Evolutionary conservation across 306 rosid genomes (phyloP), one percentile per base, ranked within the genome.

Genomic region (Vachellia pachyceras): DNA sequence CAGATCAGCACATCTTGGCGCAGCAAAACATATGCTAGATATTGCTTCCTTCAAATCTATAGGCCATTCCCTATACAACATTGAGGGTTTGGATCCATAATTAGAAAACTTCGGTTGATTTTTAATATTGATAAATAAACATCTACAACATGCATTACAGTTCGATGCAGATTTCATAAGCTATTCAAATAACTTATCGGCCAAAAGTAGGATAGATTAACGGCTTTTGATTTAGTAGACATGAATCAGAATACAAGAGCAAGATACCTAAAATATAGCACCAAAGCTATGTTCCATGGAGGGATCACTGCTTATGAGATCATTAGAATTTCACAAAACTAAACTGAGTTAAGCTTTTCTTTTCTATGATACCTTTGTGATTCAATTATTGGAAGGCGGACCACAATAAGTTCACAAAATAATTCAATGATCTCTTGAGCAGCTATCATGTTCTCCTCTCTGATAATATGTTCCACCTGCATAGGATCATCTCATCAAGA

Each of bases 381-480:
- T 78, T 95, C 99, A 66, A 95, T 86, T 79, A 95, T 91, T 14
- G 98, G 99, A 84, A 95, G 98, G 60, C 98, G 94, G 70, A 93
- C 96, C 7, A 88, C 42, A 73, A 95, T 88, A 67, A 95, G 99
- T 87, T 95, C 98, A 40, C 89, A 84, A 79, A 90, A 93, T 39
- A 95, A 90, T 86, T 91, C 99, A 68, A 95, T 75, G 82, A 95
- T 88, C 89, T 95, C 99, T 76, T 95, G 99, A 72, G 99, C 97
- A 42, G 98, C 99, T 92, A 95, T 93, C 97, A 93, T 95, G 69
- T 93, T 95, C 92, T 95, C 98, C 84, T 95, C 99, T 82, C 97
- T 89, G 75, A 93, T 87, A 75, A 95, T 91, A 89, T 95, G 99
- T 77, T 95, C 98, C 13, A 95, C 96, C 99, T 95, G 90, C 79